Evolutionary conservation across 371 early-diverging fungal species (phyloP), one percentile per base, ranked within the genome.

Genomic region (Parasitella parasitica): DNA sequence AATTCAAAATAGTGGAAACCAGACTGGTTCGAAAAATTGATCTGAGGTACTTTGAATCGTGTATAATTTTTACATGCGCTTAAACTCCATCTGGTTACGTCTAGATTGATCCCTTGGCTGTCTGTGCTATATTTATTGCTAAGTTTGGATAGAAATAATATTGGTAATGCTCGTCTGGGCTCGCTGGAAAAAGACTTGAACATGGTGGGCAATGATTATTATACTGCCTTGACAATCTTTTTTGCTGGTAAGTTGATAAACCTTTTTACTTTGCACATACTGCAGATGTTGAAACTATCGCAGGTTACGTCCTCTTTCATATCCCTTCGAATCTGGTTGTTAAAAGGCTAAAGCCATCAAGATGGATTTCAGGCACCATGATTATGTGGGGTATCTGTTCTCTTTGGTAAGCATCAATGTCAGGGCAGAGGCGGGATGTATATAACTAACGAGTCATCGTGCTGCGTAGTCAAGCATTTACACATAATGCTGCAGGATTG

Each of bases 391-490:
- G 77, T 13, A 59, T 77, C 18, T 72, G 72, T 34, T 77, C 77
- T 8, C 53, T 77, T 12, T 69, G 76, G 76, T 76, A 76, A 54
- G n/a, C 3, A 38, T n/a, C n/a, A 6, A 15, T 38, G n/a, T n/a
- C n/a, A n/a, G n/a, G n/a, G n/a, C n/a, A n/a, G n/a, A n/a, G n/a
- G n/a, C n/a, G n/a, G n/a, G n/a, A n/a, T n/a, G n/a, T n/a, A n/a
- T n/a, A n/a, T n/a, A n/a, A n/a, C n/a, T n/a, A n/a, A n/a, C n/a
- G n/a, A n/a, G n/a, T n/a, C n/a, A n/a, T n/a, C n/a, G n/a, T n/a
- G n/a, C n/a, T n/a, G n/a, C n/a, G n/a, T 27, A 75, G 75, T 48
- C 83, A 87, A 78, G 80, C 86, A 6, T 73, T 73, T 3, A 75
- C 75, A n/a, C 71, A 70, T 4, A 77, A 77, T 57, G 80, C 78